Evolutionary conservation across 306 rosid species (phyloP), one percentile per base, ranked within the genome.

Genomic region (Prunus mongolica): DNA sequence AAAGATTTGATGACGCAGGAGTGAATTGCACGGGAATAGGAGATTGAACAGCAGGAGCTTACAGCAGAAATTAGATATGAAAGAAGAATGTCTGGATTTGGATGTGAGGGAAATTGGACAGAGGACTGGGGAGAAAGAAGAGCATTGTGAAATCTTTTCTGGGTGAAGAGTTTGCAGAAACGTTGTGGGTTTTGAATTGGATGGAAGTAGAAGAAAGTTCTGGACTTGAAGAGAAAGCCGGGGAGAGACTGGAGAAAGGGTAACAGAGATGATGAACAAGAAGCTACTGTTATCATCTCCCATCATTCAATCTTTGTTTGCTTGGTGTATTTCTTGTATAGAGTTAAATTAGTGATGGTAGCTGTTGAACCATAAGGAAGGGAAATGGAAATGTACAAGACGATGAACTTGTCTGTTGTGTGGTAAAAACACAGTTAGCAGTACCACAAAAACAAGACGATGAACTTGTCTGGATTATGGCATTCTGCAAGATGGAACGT

Each of bases 1-100:
- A 79, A 67, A n/a, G 89, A 90, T 64, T 90, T 92, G 78, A 90
- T 57, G 7, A 90, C 91, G 20, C 80, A 84, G 56, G 90, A 90
- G 72, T 92, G 97, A 74, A 92, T 81, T 72, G 51, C 66, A 45
- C 84, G 83, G 85, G 86, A 84, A 77, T 73, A 76, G 34, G 81
- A 84, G 60, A 86, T 27, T 64, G 87, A 87, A 73, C 80, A 64
- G 69, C 89, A 90, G 60, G 86, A 82, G 63, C 58, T 86, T 25
- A 90, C 65, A 47, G 91, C 85, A 73, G 41, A 54, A 71, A 92
- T 76, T 19, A 90, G 71, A 46, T 75, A 32, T 10, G 93, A 84
- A 8, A 88, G 82, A 71, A 83, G 82, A 80, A 80, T 56, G 69
- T 83, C 84, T 47, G 78, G 44, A 63, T 70, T 55, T 62, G 52